Base-by-base conservation (phyloP, 2,329 filamentous ascomycete genomes). In the Lecanosticta acicola region DNA sequence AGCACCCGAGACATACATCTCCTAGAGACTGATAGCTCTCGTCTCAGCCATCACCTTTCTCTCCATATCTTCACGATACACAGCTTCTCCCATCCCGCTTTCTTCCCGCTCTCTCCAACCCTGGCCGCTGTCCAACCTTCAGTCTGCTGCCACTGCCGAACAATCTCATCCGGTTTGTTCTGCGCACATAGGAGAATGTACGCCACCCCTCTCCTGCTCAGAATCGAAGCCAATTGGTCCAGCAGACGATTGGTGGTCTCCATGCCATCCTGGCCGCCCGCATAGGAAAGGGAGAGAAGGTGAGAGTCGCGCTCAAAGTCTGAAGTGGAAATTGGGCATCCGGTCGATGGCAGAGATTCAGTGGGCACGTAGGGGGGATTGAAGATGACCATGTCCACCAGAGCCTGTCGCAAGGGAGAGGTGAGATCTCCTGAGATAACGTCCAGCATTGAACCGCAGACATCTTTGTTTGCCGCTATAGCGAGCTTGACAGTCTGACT, bases 291-390 rank as follows among this genome's bases (percentile, higher is more conserved):
- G 32, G 85, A 81, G 18, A 97, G 77, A 44, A 96, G 75, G 61
- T 88, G 84, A 20, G 87, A 90, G 61, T 96, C 89, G 46, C 82
- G 79, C 45, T 90, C 87, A 56, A 88, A 95, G 8, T 61, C 56
- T 40, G 21, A 13, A 14, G 21, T 32, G 39, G 44, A 4, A 18
- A 35, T 24, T 46, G 35, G 36, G 36, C 39, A 16, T 43, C 33
- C 33, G 39, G 39, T 41, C 5, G 51, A 41, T 41, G 7, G 52
- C 35, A 1, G 91, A 90, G 48, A 94, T 69, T 83, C 77, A 2
- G 90, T 94, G 1, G 93, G 93, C 11, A 98, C 93, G 64, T 98
- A 98, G 0, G 93, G 93, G 43, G 93, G 93, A 64, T 98, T 98
- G 75, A 97, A 98, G 20, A 98, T 77, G 51, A 98, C 75, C 9